Base-by-base conservation (phyloP, 2,329 filamentous ascomycete species). In the Massarina eburnea region DNA sequence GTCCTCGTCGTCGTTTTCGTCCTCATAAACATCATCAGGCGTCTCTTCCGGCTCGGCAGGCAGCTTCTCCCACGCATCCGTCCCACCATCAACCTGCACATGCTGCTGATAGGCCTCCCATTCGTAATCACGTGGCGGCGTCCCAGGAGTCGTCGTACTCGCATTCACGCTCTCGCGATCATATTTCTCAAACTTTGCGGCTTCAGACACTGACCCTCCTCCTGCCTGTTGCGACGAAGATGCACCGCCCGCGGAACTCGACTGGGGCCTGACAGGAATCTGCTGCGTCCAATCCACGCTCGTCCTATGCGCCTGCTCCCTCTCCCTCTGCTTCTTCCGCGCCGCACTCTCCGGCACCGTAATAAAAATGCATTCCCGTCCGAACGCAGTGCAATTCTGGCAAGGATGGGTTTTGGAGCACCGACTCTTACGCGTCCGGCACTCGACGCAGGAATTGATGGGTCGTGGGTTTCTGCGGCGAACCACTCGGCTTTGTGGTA, bases 41-140 rank as follows among this genome's bases (percentile, higher is more conserved):
- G 61, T 67, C 42, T 66, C 64, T 54, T 69, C 65, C 8, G 64
- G 64, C 36, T 70, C 65, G 1, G 66, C 64, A 5, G 66, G 66
- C 29, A 70, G 48, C 41, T 57, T 58, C 43, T 68, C 67, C 66
- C 66, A 70, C 8, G 64, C 59, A 51, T 69, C 66, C 17, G 57
- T 58, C 48, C 68, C 65, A 17, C 58, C 60, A 43, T 70, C 66
- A 18, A 64, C 59, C 43, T 69, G 65, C 29, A 70, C 66, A 53
- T 68, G 57, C 43, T 70, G 67, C 51, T 70, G 67, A 39, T 70
- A 70, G 17, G 66, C 64, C 43, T 70, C 66, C 67, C 67, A 70
- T 27, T 70, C 67, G 40, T 69, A 70, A 36, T 70, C 67, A 52
- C 67, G 59, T 19, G 67, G 67, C 4, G 67, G 67, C 2, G 67